These are phyloP conservation scores for Myxozyma monticola DNA, from an alignment of 805 yeast genomes.

Conservation along the genomic window DNA sequence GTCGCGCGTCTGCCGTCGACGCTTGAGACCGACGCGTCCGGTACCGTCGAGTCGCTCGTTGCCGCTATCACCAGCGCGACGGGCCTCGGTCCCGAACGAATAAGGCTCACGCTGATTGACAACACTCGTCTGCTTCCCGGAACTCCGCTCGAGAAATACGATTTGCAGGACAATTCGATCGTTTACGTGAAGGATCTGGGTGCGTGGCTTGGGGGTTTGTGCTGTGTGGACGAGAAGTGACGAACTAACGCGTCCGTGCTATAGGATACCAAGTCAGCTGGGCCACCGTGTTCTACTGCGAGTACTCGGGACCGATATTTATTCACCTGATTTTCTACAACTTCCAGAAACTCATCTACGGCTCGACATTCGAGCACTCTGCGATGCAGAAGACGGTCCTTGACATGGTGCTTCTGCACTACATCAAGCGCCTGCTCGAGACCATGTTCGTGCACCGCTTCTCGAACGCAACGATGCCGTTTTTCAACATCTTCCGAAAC, in stretches of 20 bases:
- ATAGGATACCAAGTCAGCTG: slow-evolving; percentile 75
- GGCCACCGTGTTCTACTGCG: slow-evolving; percentile 85
- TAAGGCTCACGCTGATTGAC: slow-evolving; percentile 51
- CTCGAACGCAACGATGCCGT: slow-evolving; percentile 90
- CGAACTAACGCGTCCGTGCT: not conserved
- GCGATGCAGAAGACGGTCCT: slow-evolving; percentile 55
- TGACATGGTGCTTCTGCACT: slow-evolving; percentile 65
- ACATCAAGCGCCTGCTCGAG: slow-evolving; percentile 84
- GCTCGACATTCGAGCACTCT: slow-evolving; percentile 44
- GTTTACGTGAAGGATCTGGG: slow-evolving; percentile 85
- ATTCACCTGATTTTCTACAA: slow-evolving; percentile 71
- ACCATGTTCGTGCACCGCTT: slow-evolving; percentile 82
- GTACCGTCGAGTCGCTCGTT: slow-evolving; percentile 48
- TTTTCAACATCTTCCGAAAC: slow-evolving; percentile 82
- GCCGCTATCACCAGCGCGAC: slow-evolving; percentile 48
- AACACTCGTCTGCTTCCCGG: slow-evolving; percentile 23
- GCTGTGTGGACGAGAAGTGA: not conserved
- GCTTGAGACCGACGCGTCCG: slow-evolving; percentile 39
- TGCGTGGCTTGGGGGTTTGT: not conserved
- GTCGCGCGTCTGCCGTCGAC: slow-evolving; percentile 35
- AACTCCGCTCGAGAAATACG: slow-evolving; percentile 24
- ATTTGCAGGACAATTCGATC: slow-evolving; percentile 34
- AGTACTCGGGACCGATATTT: slow-evolving; percentile 85
- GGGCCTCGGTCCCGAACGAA: slow-evolving; percentile 50
- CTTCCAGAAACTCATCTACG: slow-evolving; percentile 42